Evolutionary conservation across 306 rosid genomes (phyloP).

Genomic region (Biancaea sappan): DNA sequence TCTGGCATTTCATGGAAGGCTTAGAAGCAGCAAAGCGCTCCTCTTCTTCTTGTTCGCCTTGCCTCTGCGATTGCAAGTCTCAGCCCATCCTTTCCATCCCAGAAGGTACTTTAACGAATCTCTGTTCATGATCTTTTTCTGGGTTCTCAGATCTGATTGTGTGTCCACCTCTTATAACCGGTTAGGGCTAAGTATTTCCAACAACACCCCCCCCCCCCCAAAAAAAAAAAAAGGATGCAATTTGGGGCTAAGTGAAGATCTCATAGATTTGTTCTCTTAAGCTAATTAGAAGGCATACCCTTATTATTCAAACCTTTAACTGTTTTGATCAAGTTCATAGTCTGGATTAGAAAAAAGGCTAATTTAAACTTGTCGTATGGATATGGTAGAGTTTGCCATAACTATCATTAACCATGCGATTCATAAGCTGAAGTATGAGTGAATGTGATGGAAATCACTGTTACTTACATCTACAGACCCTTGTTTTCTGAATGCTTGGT

Average conservation of each 20-base stretch:
- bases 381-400: too few relatives aligned
- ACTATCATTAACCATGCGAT: too few relatives aligned
- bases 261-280: slow-evolving; percentile 1
- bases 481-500: too few relatives aligned
- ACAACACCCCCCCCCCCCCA: too few relatives aligned
- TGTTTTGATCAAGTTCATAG: slow-evolving; percentile 9
- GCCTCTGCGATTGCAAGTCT: slow-evolving; percentile 86
- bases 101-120: slow-evolving; percentile 41
- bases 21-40: slow-evolving; percentile 63
- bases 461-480: too few relatives aligned
- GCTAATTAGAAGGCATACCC: not conserved
- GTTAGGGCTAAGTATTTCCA: too few relatives aligned
- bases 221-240: too few relatives aligned
- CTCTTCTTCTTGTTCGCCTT: slow-evolving; percentile 69
- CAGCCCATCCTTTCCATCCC: too few relatives aligned
- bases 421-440: too few relatives aligned
- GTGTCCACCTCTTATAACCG: too few relatives aligned
- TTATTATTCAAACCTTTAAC: not conserved
- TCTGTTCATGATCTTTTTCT: not conserved
- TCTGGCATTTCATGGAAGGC: slow-evolving; percentile 85
- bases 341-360: not conserved
- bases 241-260: not conserved
- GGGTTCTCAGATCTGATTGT: slow-evolving; percentile 23
- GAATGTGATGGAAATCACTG: too few relatives aligned
- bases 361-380: too few relatives aligned